These are phyloP conservation scores for Eucalyptus curtisii DNA, from an alignment of 345 rosid species.

Conservation along the genomic window DNA sequence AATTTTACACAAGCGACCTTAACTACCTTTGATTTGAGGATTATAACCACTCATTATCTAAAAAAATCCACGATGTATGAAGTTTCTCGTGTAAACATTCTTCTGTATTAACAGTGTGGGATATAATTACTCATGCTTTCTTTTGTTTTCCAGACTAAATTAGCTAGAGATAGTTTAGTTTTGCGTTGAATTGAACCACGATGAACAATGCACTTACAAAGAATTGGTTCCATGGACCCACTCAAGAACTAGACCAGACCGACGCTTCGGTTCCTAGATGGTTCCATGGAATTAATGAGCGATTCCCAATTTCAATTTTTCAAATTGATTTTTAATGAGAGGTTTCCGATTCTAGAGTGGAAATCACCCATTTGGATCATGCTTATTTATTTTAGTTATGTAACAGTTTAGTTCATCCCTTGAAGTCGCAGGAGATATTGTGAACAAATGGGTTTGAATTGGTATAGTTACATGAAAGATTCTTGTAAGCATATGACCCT, in stretches of 20 bases:
- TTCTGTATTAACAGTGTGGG: background rate
- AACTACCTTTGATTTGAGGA: background rate
- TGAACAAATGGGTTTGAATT: background rate
- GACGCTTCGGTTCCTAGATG: background rate
- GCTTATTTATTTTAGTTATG: background rate
- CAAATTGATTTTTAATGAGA: background rate
- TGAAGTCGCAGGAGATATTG: background rate
- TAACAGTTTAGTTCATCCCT: background rate
- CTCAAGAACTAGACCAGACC: background rate
- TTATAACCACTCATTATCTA: background rate
- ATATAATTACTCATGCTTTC: background rate
- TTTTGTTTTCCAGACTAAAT: background rate
- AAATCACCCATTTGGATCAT: background rate
- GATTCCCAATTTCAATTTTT: background rate
- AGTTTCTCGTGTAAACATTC: background rate
- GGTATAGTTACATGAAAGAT: background rate
- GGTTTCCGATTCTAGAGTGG: background rate
- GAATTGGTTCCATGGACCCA: background rate
- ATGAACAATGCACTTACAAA: background rate
- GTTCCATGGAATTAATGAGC: background rate
- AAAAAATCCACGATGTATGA: background rate
- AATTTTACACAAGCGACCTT: background rate
- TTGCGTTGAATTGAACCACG: background rate
- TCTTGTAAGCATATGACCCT: background rate
- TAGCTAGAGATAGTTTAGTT: background rate